These are phyloP conservation scores for Mrakia gelida DNA, from an alignment of 768 basidiomycete genomes.

Conservation along the genomic window DNA sequence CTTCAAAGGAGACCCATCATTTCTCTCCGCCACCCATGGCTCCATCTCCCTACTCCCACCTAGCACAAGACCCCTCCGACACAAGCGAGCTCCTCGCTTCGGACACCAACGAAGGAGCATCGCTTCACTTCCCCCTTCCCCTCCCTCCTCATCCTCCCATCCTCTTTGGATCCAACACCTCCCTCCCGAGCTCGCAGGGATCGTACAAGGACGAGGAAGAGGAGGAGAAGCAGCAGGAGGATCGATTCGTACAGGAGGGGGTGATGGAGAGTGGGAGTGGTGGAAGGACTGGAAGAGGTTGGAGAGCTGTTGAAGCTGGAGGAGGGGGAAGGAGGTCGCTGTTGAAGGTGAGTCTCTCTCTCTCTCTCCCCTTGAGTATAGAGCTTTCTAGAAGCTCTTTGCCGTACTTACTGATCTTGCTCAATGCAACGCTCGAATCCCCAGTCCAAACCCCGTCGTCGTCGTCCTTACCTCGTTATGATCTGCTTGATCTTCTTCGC, in stretches of 20 bases:
- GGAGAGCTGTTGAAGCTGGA: constrained; percentile 1
- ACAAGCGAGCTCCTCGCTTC: background rate
- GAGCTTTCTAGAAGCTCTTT: no score
- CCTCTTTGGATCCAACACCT: constrained; percentile 10
- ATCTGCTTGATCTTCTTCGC: constrained; percentile 59
- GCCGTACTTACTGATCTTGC: no score
- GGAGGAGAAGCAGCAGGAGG: constrained; percentile 1
- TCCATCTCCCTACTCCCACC: background rate
- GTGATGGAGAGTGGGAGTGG: constrained; percentile 18
- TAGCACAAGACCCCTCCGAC: background rate
- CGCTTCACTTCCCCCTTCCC: background rate
- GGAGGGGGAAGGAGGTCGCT: background rate
- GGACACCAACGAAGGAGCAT: background rate
- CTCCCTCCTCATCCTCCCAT: constrained; percentile 10
- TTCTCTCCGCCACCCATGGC: background rate
- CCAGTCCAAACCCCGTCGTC: background rate
- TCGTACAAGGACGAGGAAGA: constrained; percentile 4
- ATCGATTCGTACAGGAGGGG: constrained; percentile 15
- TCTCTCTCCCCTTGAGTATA: background rate
- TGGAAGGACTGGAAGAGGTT: background rate
- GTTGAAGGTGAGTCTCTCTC: background rate
- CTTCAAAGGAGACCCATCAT: background rate
- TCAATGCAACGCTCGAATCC: no score
- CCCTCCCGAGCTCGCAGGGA: background rate
- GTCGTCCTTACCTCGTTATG: constrained; percentile 48